Percentiles rank a stretch among this genome's conserved stretches.
Conservation (phyloP, 2,329 filamentous ascomycete genomes). For the Zymoseptoria brevis region DNA sequence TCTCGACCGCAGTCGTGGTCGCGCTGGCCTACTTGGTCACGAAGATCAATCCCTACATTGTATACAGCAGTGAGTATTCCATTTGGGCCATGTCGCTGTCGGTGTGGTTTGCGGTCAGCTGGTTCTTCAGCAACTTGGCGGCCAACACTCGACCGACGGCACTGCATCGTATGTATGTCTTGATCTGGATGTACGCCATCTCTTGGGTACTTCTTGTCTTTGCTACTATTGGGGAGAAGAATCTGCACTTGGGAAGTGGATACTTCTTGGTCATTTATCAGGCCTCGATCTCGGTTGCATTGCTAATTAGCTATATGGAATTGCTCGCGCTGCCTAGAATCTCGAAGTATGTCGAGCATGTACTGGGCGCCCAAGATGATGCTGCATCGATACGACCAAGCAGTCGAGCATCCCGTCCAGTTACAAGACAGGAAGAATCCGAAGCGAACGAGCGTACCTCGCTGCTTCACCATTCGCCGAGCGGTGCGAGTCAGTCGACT, state of each 20-base stretch:
- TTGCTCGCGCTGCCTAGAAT: conserved; percentile 63
- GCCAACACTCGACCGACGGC: conserved; percentile 77
- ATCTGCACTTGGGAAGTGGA: conserved; percentile 62
- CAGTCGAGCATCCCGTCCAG: conserved; percentile 22
- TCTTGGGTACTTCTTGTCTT: conserved; percentile 66
- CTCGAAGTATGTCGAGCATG: conserved; percentile 55
- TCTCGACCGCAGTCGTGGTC: conserved; percentile 61
- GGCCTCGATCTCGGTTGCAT: conserved; percentile 63
- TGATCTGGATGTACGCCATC: conserved; percentile 75
- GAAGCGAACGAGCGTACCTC: conserved; percentile 49
- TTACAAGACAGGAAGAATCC: conserved; percentile 11
- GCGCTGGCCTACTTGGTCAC: conserved; percentile 66
- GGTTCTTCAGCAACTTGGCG: conserved; percentile 72
- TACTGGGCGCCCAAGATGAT: conserved; percentile 32
- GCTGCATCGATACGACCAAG: conserved; percentile 19
- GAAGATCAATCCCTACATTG: conserved; percentile 79
- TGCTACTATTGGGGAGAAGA: conserved; percentile 67
- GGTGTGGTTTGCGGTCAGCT: conserved; percentile 70
- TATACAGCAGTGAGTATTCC: conserved; percentile 82
- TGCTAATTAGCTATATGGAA: conserved; percentile 69
- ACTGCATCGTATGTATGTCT: conserved; percentile 69
- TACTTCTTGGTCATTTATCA: conserved; percentile 80
- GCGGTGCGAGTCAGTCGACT: conserved; percentile 34
- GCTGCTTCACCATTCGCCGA: conserved; percentile 43
- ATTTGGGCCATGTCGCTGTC: conserved; percentile 81